Percentiles rank a stretch among this genome's conserved stretches.
phyloP scores from a whole-genome alignment of 2,329 filamentous ascomycete genomes.

The Tolypocladium nubicola region DNA sequence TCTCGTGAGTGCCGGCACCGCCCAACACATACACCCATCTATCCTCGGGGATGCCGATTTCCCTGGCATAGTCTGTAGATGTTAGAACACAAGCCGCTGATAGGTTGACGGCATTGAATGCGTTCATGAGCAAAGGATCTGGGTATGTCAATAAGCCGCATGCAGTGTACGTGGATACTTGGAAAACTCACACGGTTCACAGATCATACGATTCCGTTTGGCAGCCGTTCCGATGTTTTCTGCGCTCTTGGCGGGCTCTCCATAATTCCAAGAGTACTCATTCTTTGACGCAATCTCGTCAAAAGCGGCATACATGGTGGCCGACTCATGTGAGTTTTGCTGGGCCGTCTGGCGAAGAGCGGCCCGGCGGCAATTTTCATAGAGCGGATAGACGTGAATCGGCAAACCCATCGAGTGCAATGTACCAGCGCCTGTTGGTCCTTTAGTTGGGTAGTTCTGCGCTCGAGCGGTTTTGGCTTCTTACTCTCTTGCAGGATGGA shows the following conservation, averaged over 20 bases:
- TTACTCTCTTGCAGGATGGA: conserved; percentile 24
- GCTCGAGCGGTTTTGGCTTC: not conserved
- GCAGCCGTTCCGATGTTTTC: conserved; percentile 42
- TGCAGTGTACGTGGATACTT: not conserved
- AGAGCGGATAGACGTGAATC: conserved; percentile 58
- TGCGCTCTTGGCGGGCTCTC: conserved; percentile 30
- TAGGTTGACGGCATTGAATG: conserved; percentile 59
- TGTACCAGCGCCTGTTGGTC: conserved; percentile 38
- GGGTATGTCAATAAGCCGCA: not conserved
- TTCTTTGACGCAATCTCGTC: conserved; percentile 43
- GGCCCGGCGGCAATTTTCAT: conserved; percentile 53
- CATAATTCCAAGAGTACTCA: conserved; percentile 46
- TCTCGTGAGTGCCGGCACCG: conserved; percentile 51
- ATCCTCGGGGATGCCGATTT: conserved; percentile 40
- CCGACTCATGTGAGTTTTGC: conserved; percentile 49
- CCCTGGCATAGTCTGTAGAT: conserved; percentile 39
- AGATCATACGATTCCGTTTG: conserved; percentile 56
- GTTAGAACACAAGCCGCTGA: conserved; percentile 51
- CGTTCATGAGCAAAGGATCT: conserved; percentile 63
- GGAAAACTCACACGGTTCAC: conserved; percentile 45
- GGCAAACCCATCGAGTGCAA: conserved; percentile 49
- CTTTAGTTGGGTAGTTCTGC: not conserved
- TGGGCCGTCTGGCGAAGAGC: conserved; percentile 39
- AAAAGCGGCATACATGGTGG: conserved; percentile 49
- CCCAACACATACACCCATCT: conserved; percentile 56